These are phyloP conservation scores for Blumeriella jaapii DNA, from an alignment of 2,329 filamentous ascomycete genomes.

Conservation along the genomic window DNA sequence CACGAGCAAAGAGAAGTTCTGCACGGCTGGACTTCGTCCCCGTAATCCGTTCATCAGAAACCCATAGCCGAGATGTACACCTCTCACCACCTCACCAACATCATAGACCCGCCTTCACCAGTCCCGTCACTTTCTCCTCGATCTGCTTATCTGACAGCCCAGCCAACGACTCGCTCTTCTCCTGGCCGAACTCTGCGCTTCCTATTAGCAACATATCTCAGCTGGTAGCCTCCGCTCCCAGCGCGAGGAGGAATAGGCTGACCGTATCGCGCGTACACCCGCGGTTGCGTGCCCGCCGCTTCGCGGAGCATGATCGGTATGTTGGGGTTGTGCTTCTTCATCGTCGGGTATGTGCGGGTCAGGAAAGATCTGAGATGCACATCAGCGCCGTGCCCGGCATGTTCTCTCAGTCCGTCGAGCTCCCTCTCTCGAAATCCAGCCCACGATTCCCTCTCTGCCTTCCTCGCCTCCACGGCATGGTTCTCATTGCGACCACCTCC, in stretches of 20 bases:
- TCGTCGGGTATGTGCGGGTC: constrained; percentile 82
- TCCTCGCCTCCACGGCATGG: too few relatives aligned
- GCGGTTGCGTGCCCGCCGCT: constrained; percentile 71
- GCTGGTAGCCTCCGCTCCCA: not conserved
- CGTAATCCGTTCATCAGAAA: too few relatives aligned
- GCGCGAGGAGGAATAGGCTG: constrained; percentile 26
- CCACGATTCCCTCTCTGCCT: too few relatives aligned
- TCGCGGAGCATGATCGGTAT: constrained; percentile 92
- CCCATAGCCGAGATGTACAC: too few relatives aligned
- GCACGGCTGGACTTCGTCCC: too few relatives aligned
- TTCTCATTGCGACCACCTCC: not conserved
- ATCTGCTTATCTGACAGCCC: constrained; percentile 60
- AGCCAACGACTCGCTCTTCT: constrained; percentile 52
- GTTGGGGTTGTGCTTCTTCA: constrained; percentile 98
- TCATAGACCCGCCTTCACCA: constrained; percentile 39
- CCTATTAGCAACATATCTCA: constrained; percentile 2
- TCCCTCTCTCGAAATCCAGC: not conserved
- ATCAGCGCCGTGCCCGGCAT: not conserved
- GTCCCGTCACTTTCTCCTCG: constrained; percentile 51
- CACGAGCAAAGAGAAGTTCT: too few relatives aligned
- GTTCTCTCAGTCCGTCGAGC: not conserved
- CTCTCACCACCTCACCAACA: too few relatives aligned
- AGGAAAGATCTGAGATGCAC: constrained; percentile 62
- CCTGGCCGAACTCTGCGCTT: constrained; percentile 49
- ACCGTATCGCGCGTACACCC: constrained; percentile 91